Evolutionary conservation across 139 green algal species (phyloP), one percentile per base, ranked within the genome.

Genomic region (Nannochloris sp.): DNA sequence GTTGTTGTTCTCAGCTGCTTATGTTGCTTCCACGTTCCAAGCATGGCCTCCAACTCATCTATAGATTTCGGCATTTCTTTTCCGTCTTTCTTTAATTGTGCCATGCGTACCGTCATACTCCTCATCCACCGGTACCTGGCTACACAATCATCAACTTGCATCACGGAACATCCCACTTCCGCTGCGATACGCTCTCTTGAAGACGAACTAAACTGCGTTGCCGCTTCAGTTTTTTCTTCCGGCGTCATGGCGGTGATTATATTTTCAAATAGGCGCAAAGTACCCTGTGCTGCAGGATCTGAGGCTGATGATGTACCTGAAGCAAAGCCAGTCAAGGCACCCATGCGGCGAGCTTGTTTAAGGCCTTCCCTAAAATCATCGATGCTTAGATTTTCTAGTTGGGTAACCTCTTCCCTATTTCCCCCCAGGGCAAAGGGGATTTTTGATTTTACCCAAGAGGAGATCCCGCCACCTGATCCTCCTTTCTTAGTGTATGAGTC

Each of bases 141-240:
- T 14, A 76, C 65, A 33, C 69, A 76, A 60, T 76, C 69, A 27
- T 76, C 69, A 4, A 67, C 60, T 29, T 67, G 65, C 35, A 27
- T 9, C 24, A 35, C 5, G 7, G 15, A 29, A 3, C 7, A 33
- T 7, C 53, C 53, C 47, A 72, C 70, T 24, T 67, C 36, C 23
- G 35, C 30, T 2, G 70, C 70, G 32, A 76, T 61, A 0, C 44
- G 29, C 23, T 29, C 14, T 53, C 62, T 33, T 4, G 47, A 60
- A 15, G 27, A 32, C 4, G 14, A 39, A 6, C 44, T 35, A 36
- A 76, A 76, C 29, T 61, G 23, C n/a, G n/a, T n/a, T n/a, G 45
- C 19, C 23, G 71, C 5, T 23, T 76, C 54, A 14, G 33, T 19
- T 34, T 66, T 71, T 25, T 76, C 70, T 3, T 61, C 70, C 4